A percentile compares a stretch with the other conserved stretches of the same genome.
Evolutionary conservation across 1,284 basidiomycete genomes (phyloP).

Genomic region (Puccinia hordei): DNA sequence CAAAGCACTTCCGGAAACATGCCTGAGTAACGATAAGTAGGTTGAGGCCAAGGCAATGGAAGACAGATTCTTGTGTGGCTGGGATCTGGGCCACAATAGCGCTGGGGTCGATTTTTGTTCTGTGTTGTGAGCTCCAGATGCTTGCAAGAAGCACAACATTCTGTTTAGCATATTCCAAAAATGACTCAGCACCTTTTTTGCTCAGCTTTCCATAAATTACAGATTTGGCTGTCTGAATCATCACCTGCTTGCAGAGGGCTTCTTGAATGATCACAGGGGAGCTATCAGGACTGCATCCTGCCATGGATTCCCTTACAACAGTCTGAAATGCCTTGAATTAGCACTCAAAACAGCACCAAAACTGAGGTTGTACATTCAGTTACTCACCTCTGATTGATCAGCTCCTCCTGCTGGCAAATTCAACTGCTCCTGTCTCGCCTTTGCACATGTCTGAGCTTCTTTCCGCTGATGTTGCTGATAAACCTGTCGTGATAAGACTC

Average conservation of each 20-base stretch:
- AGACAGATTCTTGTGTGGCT: not conserved
- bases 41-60: constrained; percentile 2
- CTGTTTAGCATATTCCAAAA: not conserved
- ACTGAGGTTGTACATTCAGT: not conserved
- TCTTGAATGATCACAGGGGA: no score
- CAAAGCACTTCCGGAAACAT: constrained; percentile 21
- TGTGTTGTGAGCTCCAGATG: not conserved
- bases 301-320: not conserved
- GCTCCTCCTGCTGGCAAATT: no score
- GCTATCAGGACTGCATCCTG: not conserved
- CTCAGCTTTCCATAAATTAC: not conserved
- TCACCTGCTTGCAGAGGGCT: no score
- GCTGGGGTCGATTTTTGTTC: not conserved
- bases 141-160: not conserved
- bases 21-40: not conserved
- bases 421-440: not conserved
- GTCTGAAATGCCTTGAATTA: not conserved
- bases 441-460: not conserved
- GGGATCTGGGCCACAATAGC: not conserved
- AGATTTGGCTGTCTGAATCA: not conserved
- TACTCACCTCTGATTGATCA: no score
- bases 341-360: not conserved
- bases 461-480: not conserved
- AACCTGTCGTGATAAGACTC: not conserved
- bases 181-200: not conserved